phyloP scores from a whole-genome alignment of 345 rosid genomes.

The Eucalyptus urophylla region DNA sequence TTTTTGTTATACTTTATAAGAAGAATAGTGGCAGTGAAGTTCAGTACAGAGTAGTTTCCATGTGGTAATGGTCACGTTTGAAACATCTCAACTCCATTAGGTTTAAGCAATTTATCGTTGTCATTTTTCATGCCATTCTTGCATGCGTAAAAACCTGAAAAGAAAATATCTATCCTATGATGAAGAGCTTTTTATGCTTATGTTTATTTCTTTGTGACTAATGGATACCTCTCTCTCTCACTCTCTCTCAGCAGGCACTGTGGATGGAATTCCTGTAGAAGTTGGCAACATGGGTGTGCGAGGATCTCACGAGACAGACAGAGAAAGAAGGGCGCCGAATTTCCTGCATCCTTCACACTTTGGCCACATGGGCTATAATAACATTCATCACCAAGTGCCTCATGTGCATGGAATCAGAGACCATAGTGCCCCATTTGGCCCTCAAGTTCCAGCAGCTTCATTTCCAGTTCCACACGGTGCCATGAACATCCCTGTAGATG shows the following conservation, averaged over 20 bases:
- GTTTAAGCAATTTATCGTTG: background rate
- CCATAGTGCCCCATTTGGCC: slow-evolving; percentile 27
- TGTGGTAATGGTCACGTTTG: background rate
- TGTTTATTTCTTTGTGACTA: background rate
- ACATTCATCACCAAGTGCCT: slow-evolving; percentile 25
- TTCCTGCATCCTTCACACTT: slow-evolving; percentile 25
- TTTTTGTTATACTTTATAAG: background rate
- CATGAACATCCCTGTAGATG: slow-evolving; percentile 28
- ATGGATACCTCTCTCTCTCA: background rate
- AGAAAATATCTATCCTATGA: background rate
- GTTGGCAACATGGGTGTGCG: slow-evolving; percentile 23
- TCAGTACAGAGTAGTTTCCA: background rate
- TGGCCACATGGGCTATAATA: slow-evolving; percentile 16
- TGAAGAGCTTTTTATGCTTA: background rate
- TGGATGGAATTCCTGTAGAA: slow-evolving; percentile 31
- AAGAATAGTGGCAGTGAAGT: background rate
- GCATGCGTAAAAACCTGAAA: background rate
- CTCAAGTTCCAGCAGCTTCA: slow-evolving; percentile 37
- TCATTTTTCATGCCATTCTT: background rate
- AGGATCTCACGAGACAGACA: slow-evolving; percentile 27
- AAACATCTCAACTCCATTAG: background rate
- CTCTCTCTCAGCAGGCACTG: slow-evolving; percentile 13
- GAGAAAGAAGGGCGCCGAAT: slow-evolving; percentile 28
- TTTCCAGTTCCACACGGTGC: slow-evolving; percentile 19
- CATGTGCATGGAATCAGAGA: slow-evolving; percentile 53